A percentile compares a stretch with the other conserved stretches of the same genome.
Conservation (phyloP, 139 green algal genomes). For the Coelastrella sp. region DNA sequence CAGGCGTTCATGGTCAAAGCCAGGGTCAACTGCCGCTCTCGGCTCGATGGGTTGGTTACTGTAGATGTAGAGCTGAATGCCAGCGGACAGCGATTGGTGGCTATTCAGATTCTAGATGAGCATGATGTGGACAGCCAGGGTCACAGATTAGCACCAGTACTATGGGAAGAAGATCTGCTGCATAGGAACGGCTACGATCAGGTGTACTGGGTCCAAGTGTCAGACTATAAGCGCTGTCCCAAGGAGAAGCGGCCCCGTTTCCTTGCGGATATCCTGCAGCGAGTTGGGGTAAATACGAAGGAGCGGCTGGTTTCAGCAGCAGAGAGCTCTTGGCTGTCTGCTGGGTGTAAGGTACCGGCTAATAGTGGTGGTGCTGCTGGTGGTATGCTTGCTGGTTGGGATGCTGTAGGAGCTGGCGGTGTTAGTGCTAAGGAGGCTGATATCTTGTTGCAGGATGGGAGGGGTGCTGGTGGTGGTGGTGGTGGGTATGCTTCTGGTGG, state of each 20-base stretch:
- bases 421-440: constrained; percentile 29
- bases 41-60: background rate
- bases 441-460: constrained; percentile 36
- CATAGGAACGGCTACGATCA: constrained; percentile 26
- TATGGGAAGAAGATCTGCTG: constrained; percentile 32
- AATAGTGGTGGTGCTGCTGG: background rate
- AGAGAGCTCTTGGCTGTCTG: constrained; percentile 20
- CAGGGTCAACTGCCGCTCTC: background rate
- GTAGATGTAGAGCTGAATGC: constrained; percentile 35
- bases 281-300: constrained; percentile 27
- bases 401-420: constrained; percentile 11
- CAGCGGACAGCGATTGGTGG: constrained; percentile 7
- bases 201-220: constrained; percentile 21
- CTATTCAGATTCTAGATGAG: constrained; percentile 32
- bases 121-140: background rate
- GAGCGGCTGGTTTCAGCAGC: constrained; percentile 19
- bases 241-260: background rate
- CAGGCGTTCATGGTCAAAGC: constrained; percentile 15
- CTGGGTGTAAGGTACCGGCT: background rate
- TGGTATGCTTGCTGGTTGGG: background rate
- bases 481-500: constrained; percentile 9
- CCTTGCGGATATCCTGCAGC: constrained; percentile 28
- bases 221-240: constrained; percentile 7
- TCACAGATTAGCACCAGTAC: constrained; percentile 12
- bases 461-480: background rate